Conservation (phyloP, 2,329 filamentous ascomycete genomes). For the Coniochaeta prunicola region DNA sequence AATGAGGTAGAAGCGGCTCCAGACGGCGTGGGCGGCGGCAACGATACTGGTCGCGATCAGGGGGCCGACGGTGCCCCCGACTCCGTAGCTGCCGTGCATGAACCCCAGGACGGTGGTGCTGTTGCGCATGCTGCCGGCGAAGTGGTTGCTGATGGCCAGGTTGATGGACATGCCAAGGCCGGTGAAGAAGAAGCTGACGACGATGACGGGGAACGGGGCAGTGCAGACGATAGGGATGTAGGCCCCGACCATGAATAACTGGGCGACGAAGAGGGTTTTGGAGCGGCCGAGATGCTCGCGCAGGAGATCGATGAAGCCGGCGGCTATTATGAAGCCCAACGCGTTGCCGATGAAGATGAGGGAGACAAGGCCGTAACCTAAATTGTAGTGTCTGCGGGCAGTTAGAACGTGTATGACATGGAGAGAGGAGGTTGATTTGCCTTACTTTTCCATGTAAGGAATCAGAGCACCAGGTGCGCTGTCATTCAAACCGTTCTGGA, state of each 20-base stretch:
- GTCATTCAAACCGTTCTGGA: conserved; percentile 68
- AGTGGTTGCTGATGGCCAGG: conserved; percentile 52
- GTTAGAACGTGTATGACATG: neutral
- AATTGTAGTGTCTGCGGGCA: conserved; percentile 51
- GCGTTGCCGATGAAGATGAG: conserved; percentile 77
- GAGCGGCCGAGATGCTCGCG: conserved; percentile 58
- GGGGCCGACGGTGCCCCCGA: conserved; percentile 60
- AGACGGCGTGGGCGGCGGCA: conserved; percentile 47
- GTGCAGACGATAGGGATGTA: conserved; percentile 60
- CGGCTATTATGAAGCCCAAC: conserved; percentile 66
- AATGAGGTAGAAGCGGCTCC: conserved; percentile 69
- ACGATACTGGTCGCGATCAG: conserved; percentile 69
- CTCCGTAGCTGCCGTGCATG: conserved; percentile 61
- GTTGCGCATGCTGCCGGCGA: conserved; percentile 46
- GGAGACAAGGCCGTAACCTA: conserved; percentile 73
- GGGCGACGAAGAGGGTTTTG: conserved; percentile 52
- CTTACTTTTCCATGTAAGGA: conserved; percentile 65
- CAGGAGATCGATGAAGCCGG: conserved; percentile 60
- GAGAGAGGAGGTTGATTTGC: neutral
- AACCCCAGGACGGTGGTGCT: conserved; percentile 50
- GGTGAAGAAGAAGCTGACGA: conserved; percentile 62
- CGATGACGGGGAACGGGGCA: conserved; percentile 63
- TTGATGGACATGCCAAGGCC: conserved; percentile 51
- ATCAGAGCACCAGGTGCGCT: conserved; percentile 71
- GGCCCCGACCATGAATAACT: conserved; percentile 48